A percentile compares a stretch with the other conserved stretches of the same genome.
These are phyloP conservation scores for Fusarium sp. DNA, from an alignment of 2,329 filamentous ascomycete genomes.

Conservation along the genomic window DNA sequence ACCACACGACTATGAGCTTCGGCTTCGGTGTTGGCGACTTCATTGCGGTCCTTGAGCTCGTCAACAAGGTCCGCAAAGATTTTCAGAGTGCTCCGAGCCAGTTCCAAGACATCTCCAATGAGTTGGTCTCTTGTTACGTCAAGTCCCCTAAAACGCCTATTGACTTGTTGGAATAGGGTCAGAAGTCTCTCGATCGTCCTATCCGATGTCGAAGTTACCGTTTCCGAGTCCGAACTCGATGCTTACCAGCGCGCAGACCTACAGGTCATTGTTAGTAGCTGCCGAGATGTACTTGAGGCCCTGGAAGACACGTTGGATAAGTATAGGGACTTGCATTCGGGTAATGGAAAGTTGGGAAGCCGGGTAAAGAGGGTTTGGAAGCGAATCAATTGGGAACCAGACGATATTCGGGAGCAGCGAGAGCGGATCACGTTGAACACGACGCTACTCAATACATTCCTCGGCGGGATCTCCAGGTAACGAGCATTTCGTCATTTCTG, in stretches of 20 bases:
- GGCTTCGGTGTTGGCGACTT: background rate
- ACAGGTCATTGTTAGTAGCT: background rate
- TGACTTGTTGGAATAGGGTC: background rate
- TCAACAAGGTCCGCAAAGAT: background rate
- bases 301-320: background rate
- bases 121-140: background rate
- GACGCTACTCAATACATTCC: background rate
- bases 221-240: background rate
- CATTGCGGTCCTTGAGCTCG: background rate
- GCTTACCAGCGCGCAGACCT: background rate
- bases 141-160: background rate
- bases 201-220: background rate
- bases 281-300: background rate
- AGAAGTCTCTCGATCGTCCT: background rate
- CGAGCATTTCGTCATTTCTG: background rate
- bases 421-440: background rate
- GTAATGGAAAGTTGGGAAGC: background rate
- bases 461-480: background rate
- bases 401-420: conserved; percentile 3
- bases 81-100: background rate
- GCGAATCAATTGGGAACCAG: background rate
- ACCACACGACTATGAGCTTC: background rate
- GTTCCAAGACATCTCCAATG: background rate
- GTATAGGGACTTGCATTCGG: background rate
- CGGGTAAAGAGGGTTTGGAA: background rate